Conservation (phyloP, 257 asterid species). For the Thymus quinquecostatus region DNA sequence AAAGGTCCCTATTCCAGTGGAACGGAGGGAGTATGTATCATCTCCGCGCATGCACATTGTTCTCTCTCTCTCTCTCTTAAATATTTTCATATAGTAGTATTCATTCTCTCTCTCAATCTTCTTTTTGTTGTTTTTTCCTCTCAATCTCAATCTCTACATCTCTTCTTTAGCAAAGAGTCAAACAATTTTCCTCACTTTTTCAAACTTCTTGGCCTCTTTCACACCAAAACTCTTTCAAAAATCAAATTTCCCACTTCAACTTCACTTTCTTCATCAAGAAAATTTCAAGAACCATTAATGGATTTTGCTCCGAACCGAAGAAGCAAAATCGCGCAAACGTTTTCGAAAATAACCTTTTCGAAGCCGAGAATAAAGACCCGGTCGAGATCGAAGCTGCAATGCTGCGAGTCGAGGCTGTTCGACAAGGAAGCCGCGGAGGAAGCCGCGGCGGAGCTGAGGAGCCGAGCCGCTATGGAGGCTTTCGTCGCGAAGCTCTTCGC, state of each 20-base stretch:
- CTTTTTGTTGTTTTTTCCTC: conserved; percentile 14
- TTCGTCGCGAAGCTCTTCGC: conserved; percentile 87
- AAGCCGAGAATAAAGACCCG: conserved; percentile 25
- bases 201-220: too few species aligned
- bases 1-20: too few species aligned
- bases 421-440: conserved; percentile 50
- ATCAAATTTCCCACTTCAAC: conserved; percentile 10
- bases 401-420: conserved; percentile 68
- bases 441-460: conserved; percentile 48
- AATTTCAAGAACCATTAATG: conserved; percentile 39
- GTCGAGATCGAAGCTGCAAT: conserved; percentile 51
- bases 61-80: background rate
- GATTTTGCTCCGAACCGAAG: conserved; percentile 54
- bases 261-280: conserved; percentile 26
- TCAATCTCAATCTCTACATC: conserved; percentile 38
- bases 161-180: conserved; percentile 39
- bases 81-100: background rate
- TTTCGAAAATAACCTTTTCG: conserved; percentile 57
- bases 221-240: conserved; percentile 1
- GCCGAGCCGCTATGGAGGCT: conserved; percentile 78
- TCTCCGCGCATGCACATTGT: conserved; percentile 36
- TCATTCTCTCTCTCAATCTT: conserved; percentile 31
- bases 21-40: background rate
- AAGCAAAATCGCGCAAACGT: conserved; percentile 56
- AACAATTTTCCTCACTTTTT: conserved; percentile 27